Evolutionary conservation across 352 stramenopile genomes (phyloP).

Genomic region (Phytopythium litorale): DNA sequence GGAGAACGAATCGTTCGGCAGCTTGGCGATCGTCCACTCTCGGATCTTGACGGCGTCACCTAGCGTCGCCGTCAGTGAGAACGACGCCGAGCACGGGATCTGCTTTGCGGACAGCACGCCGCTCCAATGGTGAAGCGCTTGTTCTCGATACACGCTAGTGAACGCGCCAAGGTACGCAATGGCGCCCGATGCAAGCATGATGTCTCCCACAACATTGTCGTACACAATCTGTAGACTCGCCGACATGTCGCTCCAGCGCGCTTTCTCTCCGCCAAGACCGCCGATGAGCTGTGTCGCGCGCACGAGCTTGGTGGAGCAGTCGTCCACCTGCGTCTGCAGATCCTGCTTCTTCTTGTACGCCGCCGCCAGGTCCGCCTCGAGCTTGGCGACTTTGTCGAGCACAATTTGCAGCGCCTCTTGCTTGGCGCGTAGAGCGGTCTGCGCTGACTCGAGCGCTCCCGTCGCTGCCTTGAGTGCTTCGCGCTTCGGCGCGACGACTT

Average conservation of each 20-base stretch:
- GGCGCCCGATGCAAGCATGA: constrained; percentile 91
- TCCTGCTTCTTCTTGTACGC: constrained; percentile 93
- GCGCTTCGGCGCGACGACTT: constrained; percentile 92
- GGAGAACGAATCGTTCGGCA: constrained; percentile 94
- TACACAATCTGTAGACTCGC: constrained; percentile 81
- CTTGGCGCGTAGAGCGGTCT: constrained; percentile 86
- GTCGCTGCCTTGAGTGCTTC: constrained; percentile 91
- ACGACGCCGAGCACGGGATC: constrained; percentile 82
- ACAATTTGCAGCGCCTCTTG: constrained; percentile 90
- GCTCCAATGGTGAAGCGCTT: constrained; percentile 86
- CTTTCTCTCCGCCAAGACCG: constrained; percentile 92
- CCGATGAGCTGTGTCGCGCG: constrained; percentile 93
- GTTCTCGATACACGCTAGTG: constrained; percentile 88
- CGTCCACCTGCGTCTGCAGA: constrained; percentile 88
- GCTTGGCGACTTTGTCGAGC: constrained; percentile 88
- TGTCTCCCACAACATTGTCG: constrained; percentile 92
- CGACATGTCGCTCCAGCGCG: constrained; percentile 90
- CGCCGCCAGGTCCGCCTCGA: constrained; percentile 86
- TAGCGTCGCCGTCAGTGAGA: constrained; percentile 84
- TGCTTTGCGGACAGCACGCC: constrained; percentile 45
- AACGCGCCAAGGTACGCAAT: constrained; percentile 95
- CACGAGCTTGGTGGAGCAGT: constrained; percentile 91
- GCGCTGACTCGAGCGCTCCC: constrained; percentile 77
- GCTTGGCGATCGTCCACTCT: constrained; percentile 92
- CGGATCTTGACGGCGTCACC: constrained; percentile 92